Evolutionary conservation across 2,329 filamentous ascomycete species (phyloP).

Genomic region (Colletotrichum cereale): DNA sequence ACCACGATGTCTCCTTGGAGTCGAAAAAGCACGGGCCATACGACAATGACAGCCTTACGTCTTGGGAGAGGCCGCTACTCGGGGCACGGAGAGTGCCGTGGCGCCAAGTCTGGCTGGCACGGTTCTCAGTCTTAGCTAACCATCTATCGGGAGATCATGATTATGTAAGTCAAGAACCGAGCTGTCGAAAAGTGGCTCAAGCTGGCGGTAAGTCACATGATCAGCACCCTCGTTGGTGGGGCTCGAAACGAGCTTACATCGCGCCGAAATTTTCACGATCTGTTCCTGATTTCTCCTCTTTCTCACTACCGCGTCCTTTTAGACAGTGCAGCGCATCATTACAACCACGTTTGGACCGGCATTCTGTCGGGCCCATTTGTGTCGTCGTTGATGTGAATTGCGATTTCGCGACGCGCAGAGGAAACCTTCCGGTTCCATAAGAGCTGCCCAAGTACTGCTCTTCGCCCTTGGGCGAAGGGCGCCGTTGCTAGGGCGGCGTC

Average conservation of each 20-base stretch:
- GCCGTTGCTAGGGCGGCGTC: slow-evolving; percentile 79
- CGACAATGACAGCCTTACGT: slow-evolving; percentile 27
- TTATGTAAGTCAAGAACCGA: not conserved
- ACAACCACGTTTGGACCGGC: slow-evolving; percentile 68
- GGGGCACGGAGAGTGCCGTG: slow-evolving; percentile 2
- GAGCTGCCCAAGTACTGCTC: slow-evolving; percentile 73
- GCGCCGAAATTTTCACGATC: slow-evolving; percentile 38
- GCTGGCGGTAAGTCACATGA: slow-evolving; percentile 34
- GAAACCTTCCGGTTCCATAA: slow-evolving; percentile 70
- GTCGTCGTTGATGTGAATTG: slow-evolving; percentile 67
- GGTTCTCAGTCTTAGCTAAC: not conserved
- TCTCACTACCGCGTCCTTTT: slow-evolving; percentile 74
- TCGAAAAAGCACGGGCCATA: slow-evolving; percentile 32
- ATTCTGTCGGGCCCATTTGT: slow-evolving; percentile 75
- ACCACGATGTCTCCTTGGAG: slow-evolving; percentile 40
- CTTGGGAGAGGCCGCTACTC: slow-evolving; percentile 9
- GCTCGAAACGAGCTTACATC: slow-evolving; percentile 18
- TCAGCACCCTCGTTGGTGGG: slow-evolving; percentile 7
- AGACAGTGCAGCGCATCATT: slow-evolving; percentile 89
- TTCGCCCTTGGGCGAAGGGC: slow-evolving; percentile 49
- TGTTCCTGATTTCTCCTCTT: slow-evolving; percentile 56
- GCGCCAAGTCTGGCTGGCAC: not conserved
- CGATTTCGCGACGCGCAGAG: slow-evolving; percentile 65
- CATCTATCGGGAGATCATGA: rapidly evolving
- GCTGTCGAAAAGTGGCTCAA: not conserved